Evolutionary conservation across 2,329 filamentous ascomycete species (phyloP).

Genomic region (Parastagonospora nodorum): DNA sequence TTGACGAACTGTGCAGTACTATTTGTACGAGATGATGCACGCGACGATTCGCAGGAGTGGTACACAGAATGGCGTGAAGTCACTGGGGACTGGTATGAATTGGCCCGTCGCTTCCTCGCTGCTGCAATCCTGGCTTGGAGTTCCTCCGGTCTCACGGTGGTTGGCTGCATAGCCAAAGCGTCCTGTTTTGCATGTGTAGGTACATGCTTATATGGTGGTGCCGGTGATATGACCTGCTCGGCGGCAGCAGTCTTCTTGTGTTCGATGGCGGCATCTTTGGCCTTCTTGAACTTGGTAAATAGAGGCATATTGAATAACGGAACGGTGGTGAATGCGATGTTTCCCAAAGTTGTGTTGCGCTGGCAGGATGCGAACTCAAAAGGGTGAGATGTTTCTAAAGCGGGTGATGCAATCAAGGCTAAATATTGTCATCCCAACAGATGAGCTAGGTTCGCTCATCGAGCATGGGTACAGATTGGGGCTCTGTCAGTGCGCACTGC

Average conservation of each 20-base stretch:
- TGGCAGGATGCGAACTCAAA: background rate
- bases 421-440: constrained; percentile 17
- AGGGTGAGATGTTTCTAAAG: background rate
- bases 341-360: background rate
- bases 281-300: constrained; percentile 38
- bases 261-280: constrained; percentile 32
- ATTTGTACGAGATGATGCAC: constrained; percentile 11
- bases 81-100: constrained; percentile 11
- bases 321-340: background rate
- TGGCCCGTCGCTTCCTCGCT: constrained; percentile 18
- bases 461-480: constrained; percentile 9
- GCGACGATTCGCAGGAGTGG: constrained; percentile 13
- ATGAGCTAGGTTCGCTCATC: constrained; percentile 7
- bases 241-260: constrained; percentile 23
- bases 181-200: constrained; percentile 36
- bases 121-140: constrained; percentile 24
- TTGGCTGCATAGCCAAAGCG: constrained; percentile 18
- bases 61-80: constrained; percentile 13
- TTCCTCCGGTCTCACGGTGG: constrained; percentile 20
- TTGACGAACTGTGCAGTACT: constrained; percentile 6
- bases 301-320: constrained; percentile 31
- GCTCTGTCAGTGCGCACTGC: constrained; percentile 13
- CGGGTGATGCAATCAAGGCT: constrained; percentile 12
- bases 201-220: constrained; percentile 29
- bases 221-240: constrained; percentile 22